A percentile compares a stretch with the other conserved stretches of the same genome.
Evolutionary conservation across 2,329 filamentous ascomycete genomes (phyloP).

Genomic region (Juglanconis oblonga): DNA sequence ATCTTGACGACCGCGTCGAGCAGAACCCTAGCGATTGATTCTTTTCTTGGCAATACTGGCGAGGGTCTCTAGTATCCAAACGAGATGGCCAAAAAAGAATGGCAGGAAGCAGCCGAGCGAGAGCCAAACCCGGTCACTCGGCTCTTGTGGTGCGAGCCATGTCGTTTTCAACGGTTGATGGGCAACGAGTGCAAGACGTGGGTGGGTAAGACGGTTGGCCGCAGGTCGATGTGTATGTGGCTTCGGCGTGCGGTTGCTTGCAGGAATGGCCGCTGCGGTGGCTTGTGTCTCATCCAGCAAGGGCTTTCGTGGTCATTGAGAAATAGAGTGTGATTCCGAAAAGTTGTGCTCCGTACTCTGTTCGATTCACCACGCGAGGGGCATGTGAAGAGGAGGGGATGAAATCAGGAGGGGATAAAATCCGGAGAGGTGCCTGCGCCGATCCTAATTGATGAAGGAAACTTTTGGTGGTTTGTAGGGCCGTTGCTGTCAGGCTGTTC

Average conservation of each 20-base stretch:
- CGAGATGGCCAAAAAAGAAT: background rate
- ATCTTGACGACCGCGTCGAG: constrained; percentile 5
- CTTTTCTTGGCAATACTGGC: background rate
- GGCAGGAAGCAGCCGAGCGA: background rate
- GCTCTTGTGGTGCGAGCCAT: constrained; percentile 7
- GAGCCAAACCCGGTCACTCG: background rate
- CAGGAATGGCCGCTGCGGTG: background rate
- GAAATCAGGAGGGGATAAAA: no score
- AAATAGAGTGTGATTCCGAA: background rate
- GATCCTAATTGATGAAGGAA: background rate
- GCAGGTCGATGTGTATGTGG: background rate
- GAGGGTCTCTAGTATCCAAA: background rate
- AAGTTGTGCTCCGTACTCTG: no score
- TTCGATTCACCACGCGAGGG: no score
- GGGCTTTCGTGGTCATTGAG: background rate
- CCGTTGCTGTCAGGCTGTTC: background rate
- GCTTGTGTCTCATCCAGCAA: background rate
- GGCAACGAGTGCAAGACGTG: background rate
- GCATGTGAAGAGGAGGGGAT: no score
- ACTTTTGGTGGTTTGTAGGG: background rate
- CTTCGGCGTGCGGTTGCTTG: background rate
- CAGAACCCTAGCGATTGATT: background rate
- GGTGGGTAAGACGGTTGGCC: background rate
- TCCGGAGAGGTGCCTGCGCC: no score
- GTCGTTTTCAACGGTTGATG: background rate